Conservation (phyloP, 2,329 filamentous ascomycete species). For the Coleophoma eucalyptorum region DNA sequence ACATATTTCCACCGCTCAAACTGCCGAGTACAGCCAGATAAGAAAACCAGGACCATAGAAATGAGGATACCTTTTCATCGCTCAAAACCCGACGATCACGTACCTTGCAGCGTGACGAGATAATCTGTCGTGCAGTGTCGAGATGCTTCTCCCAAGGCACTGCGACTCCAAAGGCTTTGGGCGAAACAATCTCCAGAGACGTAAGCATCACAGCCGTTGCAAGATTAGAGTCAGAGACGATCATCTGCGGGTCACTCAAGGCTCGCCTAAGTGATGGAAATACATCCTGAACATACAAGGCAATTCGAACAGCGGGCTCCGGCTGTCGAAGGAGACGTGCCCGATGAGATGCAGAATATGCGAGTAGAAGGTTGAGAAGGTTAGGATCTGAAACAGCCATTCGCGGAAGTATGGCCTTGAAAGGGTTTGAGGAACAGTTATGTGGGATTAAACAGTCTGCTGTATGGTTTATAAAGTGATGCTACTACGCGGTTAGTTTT, state of each 20-base stretch:
- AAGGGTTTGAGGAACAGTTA: slow-evolving; percentile 47
- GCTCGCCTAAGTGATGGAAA: slow-evolving; percentile 68
- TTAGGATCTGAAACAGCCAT: slow-evolving; percentile 68
- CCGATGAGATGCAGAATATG: slow-evolving; percentile 81
- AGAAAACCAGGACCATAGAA: slow-evolving; percentile 78
- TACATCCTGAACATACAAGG: slow-evolving; percentile 76
- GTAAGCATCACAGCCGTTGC: slow-evolving; percentile 83
- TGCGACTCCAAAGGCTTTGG: slow-evolving; percentile 74
- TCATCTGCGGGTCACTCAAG: slow-evolving; percentile 55
- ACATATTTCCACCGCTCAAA: slow-evolving; percentile 47
- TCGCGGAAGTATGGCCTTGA: slow-evolving; percentile 44
- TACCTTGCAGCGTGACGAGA: slow-evolving; percentile 60
- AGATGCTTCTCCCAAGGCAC: slow-evolving; percentile 81
- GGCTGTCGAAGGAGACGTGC: slow-evolving; percentile 69
- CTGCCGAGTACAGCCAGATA: slow-evolving; percentile 79
- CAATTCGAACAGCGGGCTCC: slow-evolving; percentile 74
- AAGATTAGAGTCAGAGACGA: slow-evolving; percentile 69
- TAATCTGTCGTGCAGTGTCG: slow-evolving; percentile 70
- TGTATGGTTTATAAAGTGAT: slow-evolving; percentile 74
- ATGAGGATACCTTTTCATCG: slow-evolving; percentile 61
- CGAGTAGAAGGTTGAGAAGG: slow-evolving; percentile 71
- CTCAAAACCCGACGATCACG: slow-evolving; percentile 43
- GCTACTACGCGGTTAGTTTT: slow-evolving; percentile 23
- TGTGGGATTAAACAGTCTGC: slow-evolving; percentile 56
- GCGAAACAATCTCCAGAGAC: slow-evolving; percentile 79